Base-by-base conservation (phyloP, 129 eudicot species). In the Deinandra increscens region DNA sequence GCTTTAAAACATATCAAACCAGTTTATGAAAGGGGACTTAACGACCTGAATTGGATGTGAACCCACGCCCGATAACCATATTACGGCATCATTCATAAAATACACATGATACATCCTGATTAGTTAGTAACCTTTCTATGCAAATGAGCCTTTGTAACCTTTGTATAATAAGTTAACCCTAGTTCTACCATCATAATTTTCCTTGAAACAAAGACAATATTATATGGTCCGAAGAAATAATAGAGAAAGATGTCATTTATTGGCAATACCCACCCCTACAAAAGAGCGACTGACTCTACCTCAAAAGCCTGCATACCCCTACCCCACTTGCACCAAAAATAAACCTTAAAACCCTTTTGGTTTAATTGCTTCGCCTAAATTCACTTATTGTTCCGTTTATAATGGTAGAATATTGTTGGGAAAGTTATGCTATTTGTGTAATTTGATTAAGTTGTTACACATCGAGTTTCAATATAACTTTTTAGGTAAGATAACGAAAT, bases 181-280 rank as follows among this genome's bases (percentile, higher is more conserved):
- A n/a, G n/a, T n/a, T n/a, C n/a, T n/a, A n/a, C n/a, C n/a, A n/a
- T n/a, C n/a, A n/a, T n/a, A n/a, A n/a, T n/a, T n/a, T n/a, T n/a
- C n/a, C n/a, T n/a, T n/a, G n/a, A n/a, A n/a, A n/a, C n/a, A n/a
- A n/a, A 9, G 56, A 64, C 68, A 7, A 18, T 4, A 26, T 26
- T 26, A 26, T 26, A 26, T 26, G 31, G 1, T 26, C 3, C 3
- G 7, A 36, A 36, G 7, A 36, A 36, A 6, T 4, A 36, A 36
- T 4, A 36, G 14, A 68, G 22, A 76, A 37, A 48, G 67, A 61
- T 68, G 62, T 36, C 80, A 75, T 68, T 75, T 59, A 75, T 33
- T 60, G 43, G 33, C 53, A 36, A 45, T 59, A 68, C 74, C 80
- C 69, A 60, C 80, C 68, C 73, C 69, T 59, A 75, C 51, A 67